Evolutionary conservation across 2,329 filamentous ascomycete species (phyloP).

Genomic region (Colletotrichum cuscutae): DNA sequence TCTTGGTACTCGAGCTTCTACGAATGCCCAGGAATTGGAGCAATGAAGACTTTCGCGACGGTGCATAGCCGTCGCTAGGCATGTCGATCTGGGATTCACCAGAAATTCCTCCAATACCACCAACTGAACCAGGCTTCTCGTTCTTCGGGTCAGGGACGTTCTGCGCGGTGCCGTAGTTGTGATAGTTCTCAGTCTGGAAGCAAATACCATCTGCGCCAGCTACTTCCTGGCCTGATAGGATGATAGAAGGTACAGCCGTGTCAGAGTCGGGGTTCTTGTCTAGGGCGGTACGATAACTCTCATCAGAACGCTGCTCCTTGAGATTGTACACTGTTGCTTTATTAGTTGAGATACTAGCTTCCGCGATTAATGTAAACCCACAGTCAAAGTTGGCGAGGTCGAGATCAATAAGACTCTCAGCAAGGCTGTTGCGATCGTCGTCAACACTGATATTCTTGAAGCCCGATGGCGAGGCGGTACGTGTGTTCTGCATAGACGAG

Average conservation of each 20-base stretch:
- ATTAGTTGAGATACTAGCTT: background rate
- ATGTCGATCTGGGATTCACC: constrained; percentile 31
- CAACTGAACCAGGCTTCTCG: constrained; percentile 42
- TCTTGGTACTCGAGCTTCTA: background rate
- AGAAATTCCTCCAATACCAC: constrained; percentile 55
- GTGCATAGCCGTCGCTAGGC: background rate
- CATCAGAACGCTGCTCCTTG: constrained; percentile 36
- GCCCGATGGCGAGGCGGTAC: background rate
- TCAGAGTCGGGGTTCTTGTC: constrained; percentile 24
- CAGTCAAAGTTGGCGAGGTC: constrained; percentile 48
- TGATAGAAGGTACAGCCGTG: background rate
- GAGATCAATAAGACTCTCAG: constrained; percentile 47
- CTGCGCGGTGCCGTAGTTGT: constrained; percentile 50
- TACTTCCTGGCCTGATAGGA: background rate
- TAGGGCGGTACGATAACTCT: constrained; percentile 41
- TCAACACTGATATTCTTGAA: constrained; percentile 5
- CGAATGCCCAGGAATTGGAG: constrained; percentile 11
- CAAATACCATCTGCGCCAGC: constrained; percentile 44
- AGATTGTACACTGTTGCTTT: background rate
- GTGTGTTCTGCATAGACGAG: constrained; percentile 24
- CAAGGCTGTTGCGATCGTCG: background rate
- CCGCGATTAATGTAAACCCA: constrained; percentile 31
- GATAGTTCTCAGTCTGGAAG: constrained; percentile 49
- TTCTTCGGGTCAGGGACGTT: constrained; percentile 44
- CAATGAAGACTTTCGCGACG: constrained; percentile 21